Base-by-base conservation (phyloP, 352 stramenopile genomes). In the Globisporangium lucens region DNA sequence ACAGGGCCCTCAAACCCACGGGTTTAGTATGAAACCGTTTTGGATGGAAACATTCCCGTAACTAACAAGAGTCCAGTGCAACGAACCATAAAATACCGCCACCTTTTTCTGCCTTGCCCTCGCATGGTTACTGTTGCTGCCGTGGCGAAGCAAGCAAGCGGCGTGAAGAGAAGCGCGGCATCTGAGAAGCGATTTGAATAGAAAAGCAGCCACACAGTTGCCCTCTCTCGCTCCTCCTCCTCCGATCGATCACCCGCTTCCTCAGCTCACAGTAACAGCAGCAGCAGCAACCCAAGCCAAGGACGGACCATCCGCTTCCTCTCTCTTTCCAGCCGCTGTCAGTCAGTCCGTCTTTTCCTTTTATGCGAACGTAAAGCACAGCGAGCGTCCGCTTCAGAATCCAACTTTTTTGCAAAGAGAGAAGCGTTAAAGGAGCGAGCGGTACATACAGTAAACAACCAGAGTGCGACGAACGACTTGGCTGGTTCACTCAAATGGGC, bases 171-270 rank as follows among this genome's bases (percentile, higher is more conserved):
- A 47, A 61, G 56, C 53, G 60, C 56, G 17, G 55, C 61, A 62
- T 58, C 57, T 52, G 65, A 75, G 69, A 75, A 75, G 61, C 51
- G 69, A 66, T 62, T 47, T 47, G 56, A 47, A 61, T 46, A 47
- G 56, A 61, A 49, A 49, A 47, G 56, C 33, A 38, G 27, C 56
- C 15, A 30, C 56, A 61, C 30, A 61, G 56, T 61, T 46, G 56
- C 56, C 33, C 56, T 46, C 33, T 33, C 29, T 46, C 38, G 38
- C 33, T 24, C 56, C n/a, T 33, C 56, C n/a, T 33, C 30, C 56
- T 61, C 30, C 3, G 43, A 22, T 51, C 43, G 43, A 13, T 13
- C 36, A 13, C 9, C 38, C 17, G 13, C 43, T 51, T 51, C 10
- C 38, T 12, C 43, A 51, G 43, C 30, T 33, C 30, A 33, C 30